Conservation (phyloP, 371 early-diverging fungal genomes). For the Mortierella sp. region DNA sequence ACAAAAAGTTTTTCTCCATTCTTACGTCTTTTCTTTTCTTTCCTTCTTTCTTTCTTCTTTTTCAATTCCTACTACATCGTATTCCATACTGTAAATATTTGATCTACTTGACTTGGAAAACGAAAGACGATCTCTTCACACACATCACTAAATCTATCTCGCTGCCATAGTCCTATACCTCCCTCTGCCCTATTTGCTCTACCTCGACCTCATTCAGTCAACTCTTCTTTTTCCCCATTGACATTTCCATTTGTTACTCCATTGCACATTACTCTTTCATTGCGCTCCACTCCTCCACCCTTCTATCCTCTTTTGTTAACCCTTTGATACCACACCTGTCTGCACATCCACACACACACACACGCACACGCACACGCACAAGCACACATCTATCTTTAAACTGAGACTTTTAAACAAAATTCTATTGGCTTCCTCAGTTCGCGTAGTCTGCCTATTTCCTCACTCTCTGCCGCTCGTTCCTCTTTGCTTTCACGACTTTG, state of each 20-base stretch:
- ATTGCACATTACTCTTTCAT: neutral
- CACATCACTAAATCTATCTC: neutral
- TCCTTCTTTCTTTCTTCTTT: constrained; percentile 4
- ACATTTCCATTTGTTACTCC: neutral
- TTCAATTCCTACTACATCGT: neutral
- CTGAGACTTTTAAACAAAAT: neutral
- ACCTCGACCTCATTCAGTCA: neutral
- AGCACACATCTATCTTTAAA: neutral
- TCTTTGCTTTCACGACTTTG: neutral
- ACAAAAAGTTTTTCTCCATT: neutral
- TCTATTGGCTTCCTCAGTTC: constrained; percentile 13
- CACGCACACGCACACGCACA: too few relatives aligned
- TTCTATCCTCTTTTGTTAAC: neutral
- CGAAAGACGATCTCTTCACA: neutral
- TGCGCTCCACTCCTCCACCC: neutral
- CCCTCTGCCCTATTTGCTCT: neutral
- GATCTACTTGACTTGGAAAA: neutral
- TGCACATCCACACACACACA: too few relatives aligned
- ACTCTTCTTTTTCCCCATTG: neutral
- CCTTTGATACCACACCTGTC: neutral
- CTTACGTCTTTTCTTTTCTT: constrained; percentile 2
- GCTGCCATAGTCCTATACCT: neutral
- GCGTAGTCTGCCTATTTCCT: constrained; percentile 2
- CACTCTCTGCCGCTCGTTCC: neutral
- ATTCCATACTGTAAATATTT: neutral